Conservation (phyloP, 192 early-diverging fungal species). For the Coemansia sp. region DNA sequence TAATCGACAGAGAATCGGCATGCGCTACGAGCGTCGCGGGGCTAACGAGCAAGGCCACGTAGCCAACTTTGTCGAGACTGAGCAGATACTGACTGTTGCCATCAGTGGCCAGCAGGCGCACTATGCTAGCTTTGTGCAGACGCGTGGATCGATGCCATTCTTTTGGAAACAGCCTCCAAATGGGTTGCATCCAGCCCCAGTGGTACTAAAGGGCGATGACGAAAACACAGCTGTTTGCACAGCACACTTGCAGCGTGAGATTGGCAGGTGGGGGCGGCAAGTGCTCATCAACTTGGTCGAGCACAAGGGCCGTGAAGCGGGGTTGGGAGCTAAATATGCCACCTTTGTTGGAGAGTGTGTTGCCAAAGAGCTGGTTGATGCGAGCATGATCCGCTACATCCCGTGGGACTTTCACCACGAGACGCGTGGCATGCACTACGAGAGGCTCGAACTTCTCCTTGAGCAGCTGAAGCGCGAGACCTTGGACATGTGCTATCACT, state of each 20-base stretch:
- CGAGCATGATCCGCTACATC: conserved; percentile 58
- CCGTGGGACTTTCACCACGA: conserved; percentile 96
- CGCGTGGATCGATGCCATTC: conserved; percentile 83
- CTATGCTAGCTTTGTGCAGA: conserved; percentile 81
- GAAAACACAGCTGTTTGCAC: conserved; percentile 59
- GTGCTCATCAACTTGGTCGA: conserved; percentile 68
- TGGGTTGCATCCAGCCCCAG: conserved; percentile 65
- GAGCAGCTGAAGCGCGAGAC: conserved; percentile 68
- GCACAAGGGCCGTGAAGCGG: conserved; percentile 62
- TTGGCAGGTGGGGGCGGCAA: conserved; percentile 55
- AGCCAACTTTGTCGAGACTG: conserved; percentile 97
- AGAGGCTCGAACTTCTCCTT: conserved; percentile 78
- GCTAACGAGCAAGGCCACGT: conserved; percentile 82
- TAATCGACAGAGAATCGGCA: conserved; percentile 58
- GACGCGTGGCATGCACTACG: conserved; percentile 87
- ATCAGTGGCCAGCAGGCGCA: conserved; percentile 42
- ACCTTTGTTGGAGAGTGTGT: conserved; percentile 53
- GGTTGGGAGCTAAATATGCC: conserved; percentile 63
- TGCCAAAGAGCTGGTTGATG: conserved; percentile 38
- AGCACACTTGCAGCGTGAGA: conserved; percentile 58
- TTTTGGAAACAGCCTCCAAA: conserved; percentile 75
- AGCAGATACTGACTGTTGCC: conserved; percentile 77
- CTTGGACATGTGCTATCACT: conserved; percentile 59
- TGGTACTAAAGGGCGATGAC: conserved; percentile 52
- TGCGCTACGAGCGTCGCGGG: conserved; percentile 88